phyloP scores from a whole-genome alignment of 2,329 filamentous ascomycete genomes.

The Metarhizium sp. region DNA sequence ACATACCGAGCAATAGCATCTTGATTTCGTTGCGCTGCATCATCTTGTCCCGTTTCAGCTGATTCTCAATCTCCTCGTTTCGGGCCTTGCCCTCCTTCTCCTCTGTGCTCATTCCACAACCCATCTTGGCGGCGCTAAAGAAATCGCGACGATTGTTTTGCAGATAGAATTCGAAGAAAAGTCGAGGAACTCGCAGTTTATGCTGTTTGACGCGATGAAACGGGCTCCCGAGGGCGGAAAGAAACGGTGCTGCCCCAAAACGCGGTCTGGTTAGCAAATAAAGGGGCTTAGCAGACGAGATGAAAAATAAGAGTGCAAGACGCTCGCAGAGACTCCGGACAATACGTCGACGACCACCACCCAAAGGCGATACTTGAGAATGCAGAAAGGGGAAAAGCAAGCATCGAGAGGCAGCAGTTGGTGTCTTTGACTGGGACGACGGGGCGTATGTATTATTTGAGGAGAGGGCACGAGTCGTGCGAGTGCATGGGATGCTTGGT shows the following conservation, averaged over 20 bases:
- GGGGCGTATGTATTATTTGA: slow-evolving; percentile 3
- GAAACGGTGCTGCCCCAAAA: background rate
- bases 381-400: background rate
- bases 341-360: background rate
- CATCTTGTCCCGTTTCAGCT: slow-evolving; percentile 97
- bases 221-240: background rate
- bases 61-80: slow-evolving; percentile 99
- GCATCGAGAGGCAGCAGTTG: background rate
- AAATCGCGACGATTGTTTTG: background rate
- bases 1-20: slow-evolving; percentile 90
- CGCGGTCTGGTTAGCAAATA: background rate
- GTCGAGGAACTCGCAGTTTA: background rate
- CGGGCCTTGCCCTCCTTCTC: slow-evolving; percentile 99
- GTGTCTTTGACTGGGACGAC: background rate
- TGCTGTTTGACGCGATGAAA: background rate
- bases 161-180: background rate
- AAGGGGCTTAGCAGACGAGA: background rate
- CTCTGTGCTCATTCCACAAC: slow-evolving; percentile 99
- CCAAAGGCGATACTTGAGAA: background rate
- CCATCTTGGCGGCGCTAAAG: slow-evolving; percentile 61
- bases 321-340: background rate
- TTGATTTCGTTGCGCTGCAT: slow-evolving; percentile 99
- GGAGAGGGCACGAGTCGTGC: slow-evolving; percentile 6
- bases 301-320: background rate
- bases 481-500: slow-evolving; percentile 2